These are phyloP conservation scores for Cochlearia excelsa DNA, from an alignment of 345 rosid species.

Conservation along the genomic window DNA sequence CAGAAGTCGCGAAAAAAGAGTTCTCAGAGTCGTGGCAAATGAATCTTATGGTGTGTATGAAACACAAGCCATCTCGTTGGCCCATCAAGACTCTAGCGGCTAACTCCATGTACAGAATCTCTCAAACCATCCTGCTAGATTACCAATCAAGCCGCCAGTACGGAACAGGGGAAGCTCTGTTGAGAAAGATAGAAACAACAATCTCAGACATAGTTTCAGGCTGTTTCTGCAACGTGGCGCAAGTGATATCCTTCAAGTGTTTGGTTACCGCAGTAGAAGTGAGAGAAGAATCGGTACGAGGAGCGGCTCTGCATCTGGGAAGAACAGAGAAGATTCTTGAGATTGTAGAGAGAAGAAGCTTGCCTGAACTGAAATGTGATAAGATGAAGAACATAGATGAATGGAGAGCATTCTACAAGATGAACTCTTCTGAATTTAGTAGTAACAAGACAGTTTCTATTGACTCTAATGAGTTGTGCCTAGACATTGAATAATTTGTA, in stretches of 20 bases:
- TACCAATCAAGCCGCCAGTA: slow-evolving; percentile 29
- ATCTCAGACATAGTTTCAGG: slow-evolving; percentile 71
- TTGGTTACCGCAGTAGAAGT: slow-evolving; percentile 50
- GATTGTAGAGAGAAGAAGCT: slow-evolving; percentile 43
- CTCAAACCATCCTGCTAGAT: slow-evolving; percentile 51
- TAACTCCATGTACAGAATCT: slow-evolving; percentile 73
- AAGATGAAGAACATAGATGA: slow-evolving; percentile 51
- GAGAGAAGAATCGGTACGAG: slow-evolving; percentile 53
- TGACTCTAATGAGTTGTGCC: slow-evolving; percentile 12
- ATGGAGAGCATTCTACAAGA: slow-evolving; percentile 52
- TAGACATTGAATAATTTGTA: slow-evolving; percentile 21
- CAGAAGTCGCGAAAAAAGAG: slow-evolving; percentile 47
- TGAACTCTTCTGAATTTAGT: slow-evolving; percentile 17
- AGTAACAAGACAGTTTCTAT: slow-evolving; percentile 4
- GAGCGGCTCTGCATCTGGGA: slow-evolving; percentile 61
- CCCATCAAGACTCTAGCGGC: slow-evolving; percentile 65
- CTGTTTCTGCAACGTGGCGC: slow-evolving; percentile 65
- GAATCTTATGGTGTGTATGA: slow-evolving; percentile 33
- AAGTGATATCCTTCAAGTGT: slow-evolving; percentile 53
- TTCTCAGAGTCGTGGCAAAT: slow-evolving; percentile 42
- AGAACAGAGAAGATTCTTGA: slow-evolving; percentile 50
- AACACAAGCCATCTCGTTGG: slow-evolving; percentile 64
- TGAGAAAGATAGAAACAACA: slow-evolving; percentile 42
- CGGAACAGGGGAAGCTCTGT: slow-evolving; percentile 36
- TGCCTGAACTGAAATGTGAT: slow-evolving; percentile 43